These are phyloP conservation scores for Atkinsonella texensis DNA, from an alignment of 2,329 filamentous ascomycete species.

Conservation along the genomic window DNA sequence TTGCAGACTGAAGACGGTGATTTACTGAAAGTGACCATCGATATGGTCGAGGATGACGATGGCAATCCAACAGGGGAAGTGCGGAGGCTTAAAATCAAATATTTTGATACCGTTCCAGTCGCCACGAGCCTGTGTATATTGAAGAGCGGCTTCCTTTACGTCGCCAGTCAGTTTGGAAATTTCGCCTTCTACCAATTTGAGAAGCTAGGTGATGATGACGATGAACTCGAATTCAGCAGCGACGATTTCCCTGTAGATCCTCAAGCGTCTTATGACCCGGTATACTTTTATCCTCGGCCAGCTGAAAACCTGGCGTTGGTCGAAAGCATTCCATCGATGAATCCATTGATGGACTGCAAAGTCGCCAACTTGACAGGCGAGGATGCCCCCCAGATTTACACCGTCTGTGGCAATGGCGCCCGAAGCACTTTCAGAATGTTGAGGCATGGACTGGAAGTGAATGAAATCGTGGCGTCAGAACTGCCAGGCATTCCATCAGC, in stretches of 20 bases:
- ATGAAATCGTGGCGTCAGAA: conserved; percentile 91
- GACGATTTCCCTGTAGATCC: conserved; percentile 72
- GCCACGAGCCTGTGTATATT: conserved; percentile 82
- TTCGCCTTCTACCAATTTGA: conserved; percentile 96
- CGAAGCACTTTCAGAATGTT: conserved; percentile 83
- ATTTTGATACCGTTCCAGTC: conserved; percentile 91
- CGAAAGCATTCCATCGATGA: conserved; percentile 78
- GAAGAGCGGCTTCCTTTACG: conserved; percentile 91
- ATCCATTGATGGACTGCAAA: conserved; percentile 83
- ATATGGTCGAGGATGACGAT: conserved; percentile 73
- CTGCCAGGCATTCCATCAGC: conserved; percentile 78
- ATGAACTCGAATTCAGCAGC: conserved; percentile 76
- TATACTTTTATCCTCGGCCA: conserved; percentile 73
- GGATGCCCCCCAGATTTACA: conserved; percentile 93
- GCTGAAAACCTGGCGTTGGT: conserved; percentile 75
- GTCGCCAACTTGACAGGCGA: conserved; percentile 84
- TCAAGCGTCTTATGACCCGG: conserved; percentile 56
- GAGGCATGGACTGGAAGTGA: conserved; percentile 85
- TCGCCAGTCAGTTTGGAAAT: conserved; percentile 85
- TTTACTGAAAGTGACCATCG: conserved; percentile 89
- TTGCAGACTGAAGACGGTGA: conserved; percentile 97
- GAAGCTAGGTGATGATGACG: conserved; percentile 89
- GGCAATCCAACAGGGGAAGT: conserved; percentile 74
- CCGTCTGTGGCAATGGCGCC: conserved; percentile 77
- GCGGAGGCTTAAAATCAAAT: conserved; percentile 78